Conservation (phyloP, 2,329 filamentous ascomycete genomes). For the Diaporthe sp. region DNA sequence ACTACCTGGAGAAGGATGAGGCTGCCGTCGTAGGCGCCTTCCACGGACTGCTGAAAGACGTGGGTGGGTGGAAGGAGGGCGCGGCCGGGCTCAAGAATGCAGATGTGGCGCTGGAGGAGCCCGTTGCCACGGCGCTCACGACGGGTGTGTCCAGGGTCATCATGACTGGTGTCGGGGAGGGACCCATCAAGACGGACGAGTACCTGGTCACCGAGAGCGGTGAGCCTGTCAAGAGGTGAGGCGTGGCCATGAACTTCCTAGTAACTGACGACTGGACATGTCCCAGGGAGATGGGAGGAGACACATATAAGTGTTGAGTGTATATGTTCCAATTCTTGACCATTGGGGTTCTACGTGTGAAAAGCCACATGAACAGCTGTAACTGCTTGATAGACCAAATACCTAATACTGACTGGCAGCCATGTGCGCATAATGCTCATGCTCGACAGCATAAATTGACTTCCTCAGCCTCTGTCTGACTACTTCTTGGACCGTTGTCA, state of each 20-base stretch:
- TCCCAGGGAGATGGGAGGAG: background rate
- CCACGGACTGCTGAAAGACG: constrained; percentile 71
- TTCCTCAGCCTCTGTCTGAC: background rate
- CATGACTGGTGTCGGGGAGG: constrained; percentile 90
- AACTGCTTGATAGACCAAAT: background rate
- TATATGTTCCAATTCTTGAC: background rate
- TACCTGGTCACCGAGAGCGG: constrained; percentile 80
- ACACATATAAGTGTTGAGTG: background rate
- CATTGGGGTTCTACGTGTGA: background rate
- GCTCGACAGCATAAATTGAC: too few relatives aligned
- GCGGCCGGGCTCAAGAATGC: constrained; percentile 64
- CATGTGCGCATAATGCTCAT: background rate
- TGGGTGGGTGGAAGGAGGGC: constrained; percentile 80
- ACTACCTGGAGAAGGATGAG: constrained; percentile 88
- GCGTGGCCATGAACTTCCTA: background rate
- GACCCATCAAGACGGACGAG: constrained; percentile 84
- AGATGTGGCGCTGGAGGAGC: constrained; percentile 72
- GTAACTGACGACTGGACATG: background rate
- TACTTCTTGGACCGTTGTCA: background rate
- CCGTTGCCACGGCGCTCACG: constrained; percentile 76
- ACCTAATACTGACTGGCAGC: background rate
- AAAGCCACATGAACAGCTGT: background rate
- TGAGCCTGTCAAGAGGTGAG: constrained; percentile 55
- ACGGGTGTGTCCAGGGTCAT: constrained; percentile 91
- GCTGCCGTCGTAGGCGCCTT: constrained; percentile 82